Evolutionary conservation across 2,329 filamentous ascomycete genomes (phyloP).

Genomic region (Ophiobolus disseminans): DNA sequence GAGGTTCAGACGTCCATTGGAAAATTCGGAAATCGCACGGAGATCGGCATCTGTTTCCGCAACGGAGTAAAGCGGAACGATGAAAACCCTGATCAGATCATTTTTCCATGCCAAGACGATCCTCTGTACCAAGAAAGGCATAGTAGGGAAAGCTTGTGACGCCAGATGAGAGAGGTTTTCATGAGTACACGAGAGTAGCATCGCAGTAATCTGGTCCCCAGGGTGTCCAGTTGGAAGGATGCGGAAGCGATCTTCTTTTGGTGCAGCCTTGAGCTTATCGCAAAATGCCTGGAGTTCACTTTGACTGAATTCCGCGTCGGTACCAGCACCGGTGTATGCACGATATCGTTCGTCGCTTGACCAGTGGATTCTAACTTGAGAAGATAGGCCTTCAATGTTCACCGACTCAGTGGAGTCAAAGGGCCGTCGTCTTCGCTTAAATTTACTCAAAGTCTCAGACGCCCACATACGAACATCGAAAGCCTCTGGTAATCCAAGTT

Average conservation of each 20-base stretch:
- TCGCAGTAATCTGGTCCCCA: constrained; percentile 54
- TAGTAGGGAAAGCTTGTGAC: constrained; percentile 55
- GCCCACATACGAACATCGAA: constrained; percentile 41
- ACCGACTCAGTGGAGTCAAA: constrained; percentile 27
- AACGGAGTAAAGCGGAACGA: constrained; percentile 44
- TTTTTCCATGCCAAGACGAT: constrained; percentile 44
- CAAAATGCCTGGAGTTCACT: constrained; percentile 58
- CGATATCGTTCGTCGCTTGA: constrained; percentile 46
- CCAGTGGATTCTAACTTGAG: constrained; percentile 26
- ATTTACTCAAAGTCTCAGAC: constrained; percentile 21
- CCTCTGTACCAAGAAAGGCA: constrained; percentile 41
- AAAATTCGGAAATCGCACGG: constrained; percentile 45
- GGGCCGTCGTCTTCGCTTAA: constrained; percentile 15
- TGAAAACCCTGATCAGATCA: constrained; percentile 41
- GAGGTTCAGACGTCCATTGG: constrained; percentile 36
- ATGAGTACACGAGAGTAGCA: constrained; percentile 50
- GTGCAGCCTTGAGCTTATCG: constrained; percentile 51
- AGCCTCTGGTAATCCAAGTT: constrained; percentile 55
- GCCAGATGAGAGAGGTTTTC: constrained; percentile 42
- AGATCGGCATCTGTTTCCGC: constrained; percentile 44
- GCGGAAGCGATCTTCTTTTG: constrained; percentile 52
- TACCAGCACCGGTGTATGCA: constrained; percentile 53
- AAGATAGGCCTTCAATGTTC: constrained; percentile 34
- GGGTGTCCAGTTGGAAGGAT: constrained; percentile 52
- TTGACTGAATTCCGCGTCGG: constrained; percentile 58